These are phyloP conservation scores for Amanita exitialis DNA, from an alignment of 768 basidiomycete species.

Conservation along the genomic window DNA sequence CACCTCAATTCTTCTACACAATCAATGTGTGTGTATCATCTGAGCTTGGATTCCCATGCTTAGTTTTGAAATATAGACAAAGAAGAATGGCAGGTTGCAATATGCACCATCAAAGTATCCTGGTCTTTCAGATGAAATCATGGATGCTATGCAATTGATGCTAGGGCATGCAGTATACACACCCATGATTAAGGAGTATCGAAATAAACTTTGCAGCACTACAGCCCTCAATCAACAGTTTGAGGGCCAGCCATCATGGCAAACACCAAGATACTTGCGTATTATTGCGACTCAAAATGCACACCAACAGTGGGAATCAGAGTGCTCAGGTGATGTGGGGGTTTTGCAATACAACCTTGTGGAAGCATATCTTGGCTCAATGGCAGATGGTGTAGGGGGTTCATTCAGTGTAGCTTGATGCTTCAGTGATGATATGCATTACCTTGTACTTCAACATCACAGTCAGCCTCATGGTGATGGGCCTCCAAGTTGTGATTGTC, in stretches of 20 bases:
- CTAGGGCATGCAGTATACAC: constrained; percentile 6
- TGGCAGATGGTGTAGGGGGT: not conserved
- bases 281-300: constrained; percentile 6
- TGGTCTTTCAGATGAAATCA: constrained; percentile 6
- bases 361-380: not conserved
- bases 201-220: constrained; percentile 8
- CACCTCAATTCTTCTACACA: constrained; percentile 5
- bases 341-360: constrained; percentile 8
- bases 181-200: constrained; percentile 7
- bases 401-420: constrained; percentile 1
- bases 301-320: constrained; percentile 3
- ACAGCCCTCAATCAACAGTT: not conserved
- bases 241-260: not conserved
- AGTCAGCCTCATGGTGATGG: no score
- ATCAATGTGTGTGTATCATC: constrained; percentile 4
- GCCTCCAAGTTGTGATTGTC: no score
- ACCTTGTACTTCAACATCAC: constrained; percentile 1
- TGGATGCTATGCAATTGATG: constrained; percentile 4
- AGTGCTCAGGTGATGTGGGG: constrained; percentile 6
- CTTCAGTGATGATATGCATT: not conserved
- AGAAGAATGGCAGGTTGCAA: constrained; percentile 1
- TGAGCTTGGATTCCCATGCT: not conserved
- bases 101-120: constrained; percentile 7
- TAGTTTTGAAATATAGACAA: constrained; percentile 7
- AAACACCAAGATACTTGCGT: not conserved